Conservation (phyloP, 768 basidiomycete species). For the Paxillus rubicundulus region DNA sequence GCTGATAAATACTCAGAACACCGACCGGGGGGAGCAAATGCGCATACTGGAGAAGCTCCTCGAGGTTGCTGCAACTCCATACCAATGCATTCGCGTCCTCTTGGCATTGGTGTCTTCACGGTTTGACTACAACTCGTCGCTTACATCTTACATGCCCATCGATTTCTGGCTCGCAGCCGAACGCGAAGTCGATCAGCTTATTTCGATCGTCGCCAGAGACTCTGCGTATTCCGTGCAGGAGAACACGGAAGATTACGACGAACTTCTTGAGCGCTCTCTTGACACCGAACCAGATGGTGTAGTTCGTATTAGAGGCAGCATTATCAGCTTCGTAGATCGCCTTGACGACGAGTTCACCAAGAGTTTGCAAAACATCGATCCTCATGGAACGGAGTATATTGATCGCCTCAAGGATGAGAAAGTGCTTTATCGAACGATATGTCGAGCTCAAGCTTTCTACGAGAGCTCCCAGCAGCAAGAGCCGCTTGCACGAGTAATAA, state of each 20-base stretch:
- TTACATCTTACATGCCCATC: slow-evolving; percentile 83
- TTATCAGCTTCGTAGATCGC: slow-evolving; percentile 95
- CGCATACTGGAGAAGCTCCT: slow-evolving; percentile 85
- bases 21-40: slow-evolving; percentile 93
- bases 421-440: slow-evolving; percentile 88
- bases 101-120: slow-evolving; percentile 91
- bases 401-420: slow-evolving; percentile 96
- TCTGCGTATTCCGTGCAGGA: slow-evolving; percentile 82
- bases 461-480: slow-evolving; percentile 77
- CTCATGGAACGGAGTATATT: slow-evolving; percentile 98
- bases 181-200: slow-evolving; percentile 83
- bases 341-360: slow-evolving; percentile 98
- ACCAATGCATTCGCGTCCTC: slow-evolving; percentile 92
- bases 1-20: slow-evolving; percentile 61
- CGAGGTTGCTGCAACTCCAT: slow-evolving; percentile 81
- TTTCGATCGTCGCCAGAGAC: slow-evolving; percentile 73
- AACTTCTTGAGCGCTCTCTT: slow-evolving; percentile 79
- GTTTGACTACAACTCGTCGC: slow-evolving; percentile 93
- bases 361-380: slow-evolving; percentile 96
- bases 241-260: slow-evolving; percentile 88
- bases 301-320: slow-evolving; percentile 88
- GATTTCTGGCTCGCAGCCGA: slow-evolving; percentile 90
- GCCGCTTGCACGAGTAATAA: slow-evolving; percentile 81
- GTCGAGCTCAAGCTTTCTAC: slow-evolving; percentile 89
- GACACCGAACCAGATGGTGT: slow-evolving; percentile 64